Evolutionary conservation across 192 early-diverging fungal species (phyloP).

Genomic region (Rhizophagus prolifer): DNA sequence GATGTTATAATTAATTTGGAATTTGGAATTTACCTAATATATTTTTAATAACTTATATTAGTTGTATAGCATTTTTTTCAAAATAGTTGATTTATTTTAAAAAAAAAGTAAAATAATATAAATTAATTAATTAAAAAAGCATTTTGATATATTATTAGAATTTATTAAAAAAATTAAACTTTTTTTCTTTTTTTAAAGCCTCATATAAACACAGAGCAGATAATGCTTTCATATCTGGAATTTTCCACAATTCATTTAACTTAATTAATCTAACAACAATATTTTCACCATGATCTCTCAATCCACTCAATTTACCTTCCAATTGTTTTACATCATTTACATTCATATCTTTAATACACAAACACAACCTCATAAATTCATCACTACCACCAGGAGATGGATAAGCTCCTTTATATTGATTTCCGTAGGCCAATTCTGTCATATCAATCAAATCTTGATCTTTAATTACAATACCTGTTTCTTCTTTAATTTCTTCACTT

Average conservation of each 20-base stretch:
- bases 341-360: constrained; percentile 61
- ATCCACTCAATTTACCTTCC: constrained; percentile 64
- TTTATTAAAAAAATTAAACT: too few relatives aligned
- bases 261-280: constrained; percentile 70
- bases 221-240: constrained; percentile 69
- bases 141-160: too few relatives aligned
- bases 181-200: constrained; percentile 42
- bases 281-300: constrained; percentile 73
- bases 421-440: constrained; percentile 53
- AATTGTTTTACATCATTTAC: constrained; percentile 54
- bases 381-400: constrained; percentile 81
- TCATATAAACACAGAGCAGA: constrained; percentile 65
- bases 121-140: too few relatives aligned
- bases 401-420: constrained; percentile 54
- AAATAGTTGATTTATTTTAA: too few relatives aligned
- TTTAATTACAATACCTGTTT: constrained; percentile 69
- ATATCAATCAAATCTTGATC: constrained; percentile 67
- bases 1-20: too few relatives aligned
- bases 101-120: too few relatives aligned
- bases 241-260: constrained; percentile 63
- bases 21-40: too few relatives aligned
- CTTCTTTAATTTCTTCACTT: constrained; percentile 78
- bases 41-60: too few relatives aligned
- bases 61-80: too few relatives aligned
- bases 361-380: constrained; percentile 73